Conservation (phyloP, 2,329 filamentous ascomycete species). For the Teratosphaeria nubilosa region DNA sequence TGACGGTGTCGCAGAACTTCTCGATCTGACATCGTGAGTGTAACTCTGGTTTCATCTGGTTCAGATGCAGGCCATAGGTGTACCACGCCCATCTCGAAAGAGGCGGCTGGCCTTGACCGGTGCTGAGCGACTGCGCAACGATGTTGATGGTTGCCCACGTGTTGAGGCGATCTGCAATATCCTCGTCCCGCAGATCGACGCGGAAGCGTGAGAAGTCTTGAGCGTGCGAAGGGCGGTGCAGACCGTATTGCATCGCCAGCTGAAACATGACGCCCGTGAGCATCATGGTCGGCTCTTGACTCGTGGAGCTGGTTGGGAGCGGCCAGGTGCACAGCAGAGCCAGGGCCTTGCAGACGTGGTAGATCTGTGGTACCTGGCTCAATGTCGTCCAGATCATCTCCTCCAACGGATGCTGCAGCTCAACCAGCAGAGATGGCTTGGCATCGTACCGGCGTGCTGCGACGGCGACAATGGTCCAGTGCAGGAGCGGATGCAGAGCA, state of each 20-base stretch:
- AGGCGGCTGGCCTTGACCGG: constrained; percentile 71
- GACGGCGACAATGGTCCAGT: constrained; percentile 73
- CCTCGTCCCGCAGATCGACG: constrained; percentile 62
- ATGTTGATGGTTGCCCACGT: constrained; percentile 84
- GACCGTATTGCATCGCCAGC: constrained; percentile 70
- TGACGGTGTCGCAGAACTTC: constrained; percentile 66
- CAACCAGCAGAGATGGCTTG: constrained; percentile 55
- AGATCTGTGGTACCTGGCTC: constrained; percentile 65
- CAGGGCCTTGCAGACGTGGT: constrained; percentile 71
- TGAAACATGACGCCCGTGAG: constrained; percentile 80
- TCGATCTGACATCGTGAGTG: constrained; percentile 62
- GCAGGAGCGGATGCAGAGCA: constrained; percentile 67
- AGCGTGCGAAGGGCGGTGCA: constrained; percentile 71
- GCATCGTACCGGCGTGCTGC: constrained; percentile 60
- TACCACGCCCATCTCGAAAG: constrained; percentile 42
- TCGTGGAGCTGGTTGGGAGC: constrained; percentile 69
- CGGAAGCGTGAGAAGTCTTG: constrained; percentile 68
- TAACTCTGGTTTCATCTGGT: constrained; percentile 50
- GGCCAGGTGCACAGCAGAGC: constrained; percentile 76
- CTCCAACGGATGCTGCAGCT: constrained; percentile 56
- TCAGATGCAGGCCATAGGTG: constrained; percentile 65
- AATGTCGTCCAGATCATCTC: constrained; percentile 68
- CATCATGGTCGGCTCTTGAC: constrained; percentile 72
- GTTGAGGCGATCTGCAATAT: constrained; percentile 65
- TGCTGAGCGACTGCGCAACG: constrained; percentile 69